These are phyloP conservation scores for Litchi chinensis DNA, from an alignment of 345 rosid genomes.

Conservation along the genomic window DNA sequence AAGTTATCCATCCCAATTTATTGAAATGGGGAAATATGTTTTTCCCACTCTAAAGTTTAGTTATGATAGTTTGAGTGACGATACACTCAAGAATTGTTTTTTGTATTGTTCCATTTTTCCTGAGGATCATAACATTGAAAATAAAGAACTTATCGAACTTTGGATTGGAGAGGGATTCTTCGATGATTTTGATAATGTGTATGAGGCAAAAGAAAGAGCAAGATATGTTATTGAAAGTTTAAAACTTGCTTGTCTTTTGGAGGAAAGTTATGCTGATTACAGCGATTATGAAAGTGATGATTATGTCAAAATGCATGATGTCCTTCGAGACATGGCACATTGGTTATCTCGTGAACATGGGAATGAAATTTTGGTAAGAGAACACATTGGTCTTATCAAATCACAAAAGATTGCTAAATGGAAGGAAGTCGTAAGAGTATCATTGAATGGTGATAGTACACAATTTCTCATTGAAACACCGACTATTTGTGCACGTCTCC, in stretches of 20 bases:
- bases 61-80: background rate
- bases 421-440: background rate
- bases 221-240: background rate
- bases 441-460: background rate
- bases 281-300: background rate
- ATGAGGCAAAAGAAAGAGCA: background rate
- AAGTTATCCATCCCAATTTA: background rate
- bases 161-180: background rate
- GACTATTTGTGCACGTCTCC: background rate
- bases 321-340: slow-evolving; percentile 43
- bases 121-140: background rate
- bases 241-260: background rate
- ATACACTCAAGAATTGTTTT: background rate
- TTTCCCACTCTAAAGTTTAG: background rate
- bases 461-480: background rate
- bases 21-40: background rate
- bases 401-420: background rate
- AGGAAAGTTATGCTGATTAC: background rate
- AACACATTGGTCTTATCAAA: background rate
- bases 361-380: background rate
- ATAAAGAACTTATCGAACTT: background rate
- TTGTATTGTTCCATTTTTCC: background rate
- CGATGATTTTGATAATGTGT: background rate
- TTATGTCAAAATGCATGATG: slow-evolving; percentile 41
- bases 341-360: slow-evolving; percentile 33